Evolutionary conservation across 2,329 filamentous ascomycete species (phyloP).

Genomic region (Aspergillus pseudonomiae): DNA sequence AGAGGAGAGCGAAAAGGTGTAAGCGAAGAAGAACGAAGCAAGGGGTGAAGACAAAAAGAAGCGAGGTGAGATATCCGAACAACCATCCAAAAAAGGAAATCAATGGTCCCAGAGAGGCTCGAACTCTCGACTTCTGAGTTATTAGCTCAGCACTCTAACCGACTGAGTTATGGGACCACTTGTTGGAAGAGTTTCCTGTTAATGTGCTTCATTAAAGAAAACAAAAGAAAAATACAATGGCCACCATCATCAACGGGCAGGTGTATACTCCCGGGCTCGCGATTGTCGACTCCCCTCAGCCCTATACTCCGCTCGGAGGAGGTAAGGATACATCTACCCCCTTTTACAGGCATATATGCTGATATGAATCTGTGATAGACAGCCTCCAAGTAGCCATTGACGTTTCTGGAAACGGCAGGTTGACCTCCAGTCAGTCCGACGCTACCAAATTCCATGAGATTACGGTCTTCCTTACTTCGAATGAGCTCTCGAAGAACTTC

Average conservation of each 20-base stretch:
- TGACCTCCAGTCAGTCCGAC: conserved; percentile 61
- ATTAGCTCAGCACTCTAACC: conserved; percentile 9
- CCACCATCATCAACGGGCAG: conserved; percentile 66
- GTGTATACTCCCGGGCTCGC: conserved; percentile 71
- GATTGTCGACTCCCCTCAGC: conserved; percentile 68
- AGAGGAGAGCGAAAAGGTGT: too few relatives aligned
- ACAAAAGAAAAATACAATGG: conserved; percentile 46
- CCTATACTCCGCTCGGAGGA: conserved; percentile 65
- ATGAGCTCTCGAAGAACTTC: conserved; percentile 65
- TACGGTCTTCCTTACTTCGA: conserved; percentile 69
- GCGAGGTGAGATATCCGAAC: neutral
- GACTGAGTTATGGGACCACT: conserved; percentile 4
- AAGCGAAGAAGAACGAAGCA: neutral
- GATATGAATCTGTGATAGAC: conserved; percentile 28
- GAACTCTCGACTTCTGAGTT: conserved; percentile 9
- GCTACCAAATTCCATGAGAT: conserved; percentile 65
- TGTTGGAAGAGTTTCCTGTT: neutral
- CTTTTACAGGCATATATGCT: neutral
- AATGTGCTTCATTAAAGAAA: neutral
- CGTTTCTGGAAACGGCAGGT: conserved; percentile 65
- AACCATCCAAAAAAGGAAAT: neutral
- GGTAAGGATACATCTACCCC: conserved; percentile 46
- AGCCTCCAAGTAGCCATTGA: conserved; percentile 67
- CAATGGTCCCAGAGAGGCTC: conserved; percentile 1
- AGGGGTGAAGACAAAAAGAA: neutral